Evolutionary conservation across 257 asterid genomes (phyloP), one percentile per base, ranked within the genome.

Genomic region (Lavandula angustifolia): DNA sequence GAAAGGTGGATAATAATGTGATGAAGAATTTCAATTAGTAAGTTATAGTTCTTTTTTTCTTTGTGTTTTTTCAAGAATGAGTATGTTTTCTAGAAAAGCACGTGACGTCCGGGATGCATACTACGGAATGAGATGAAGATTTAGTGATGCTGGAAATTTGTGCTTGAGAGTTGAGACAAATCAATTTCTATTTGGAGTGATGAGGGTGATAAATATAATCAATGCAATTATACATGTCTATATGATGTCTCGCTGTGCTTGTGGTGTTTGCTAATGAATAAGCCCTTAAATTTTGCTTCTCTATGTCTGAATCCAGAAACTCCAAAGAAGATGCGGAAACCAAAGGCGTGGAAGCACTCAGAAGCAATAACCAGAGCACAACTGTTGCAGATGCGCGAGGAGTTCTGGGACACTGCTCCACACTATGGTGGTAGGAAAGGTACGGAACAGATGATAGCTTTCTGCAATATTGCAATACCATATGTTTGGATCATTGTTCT

Each of bases 391-490:
- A 72, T 86, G 85, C 89, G 95, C 1, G 95, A 84, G 52, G 95
- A 85, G 74, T 85, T 85, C 70, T 85, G 94, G 94, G 94, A 85
- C 70, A 85, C 94, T 71, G 89, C 89, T 22, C 94, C 94, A 11
- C 95, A 84, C 66, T 86, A 84, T 70, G 95, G 95, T 67, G 95
- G 95, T 29, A 67, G 85, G 72, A 78, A 84, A 82, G 95, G 95
- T 86, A 67, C 65, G 63, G n/a, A 47, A 47, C 11, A 1, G 11
- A 56, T 44, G 0, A 37, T 48, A n/a, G 9, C 55, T 54, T 60
- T 58, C 60, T 58, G 55, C 68, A 47, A 16, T 41, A 9, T 42
- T 10, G 29, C 52, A 27, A 60, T 11, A 14, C 6, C 40, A 29
- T 44, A 6, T 56, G 54, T 41, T 60, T 46, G 64, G 22, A 55